Conservation (phyloP, 805 yeast species). For the Sporopachydermia quercuum region DNA sequence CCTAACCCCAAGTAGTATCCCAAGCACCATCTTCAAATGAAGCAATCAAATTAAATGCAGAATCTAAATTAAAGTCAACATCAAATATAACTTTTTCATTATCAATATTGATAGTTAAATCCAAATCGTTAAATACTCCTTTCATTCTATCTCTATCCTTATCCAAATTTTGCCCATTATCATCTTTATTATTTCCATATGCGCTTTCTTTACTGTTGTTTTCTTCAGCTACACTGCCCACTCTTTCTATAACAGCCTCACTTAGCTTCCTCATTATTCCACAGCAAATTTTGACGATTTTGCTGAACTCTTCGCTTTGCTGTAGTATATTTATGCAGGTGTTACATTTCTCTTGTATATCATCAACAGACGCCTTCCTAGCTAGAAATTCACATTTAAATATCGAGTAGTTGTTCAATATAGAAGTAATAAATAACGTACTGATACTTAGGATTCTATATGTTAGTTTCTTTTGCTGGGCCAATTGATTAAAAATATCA, state of each 20-base stretch:
- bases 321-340: background rate
- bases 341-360: background rate
- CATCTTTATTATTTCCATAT: background rate
- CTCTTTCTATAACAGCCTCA: background rate
- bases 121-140: background rate
- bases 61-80: constrained; percentile 1
- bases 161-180: background rate
- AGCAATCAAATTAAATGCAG: background rate
- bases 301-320: background rate
- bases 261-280: background rate
- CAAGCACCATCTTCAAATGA: background rate
- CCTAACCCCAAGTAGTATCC: background rate
- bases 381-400: background rate
- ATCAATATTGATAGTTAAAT: background rate
- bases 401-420: background rate
- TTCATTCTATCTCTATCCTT: too few relatives aligned
- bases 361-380: background rate
- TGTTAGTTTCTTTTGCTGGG: background rate
- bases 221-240: background rate
- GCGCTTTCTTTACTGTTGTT: too few relatives aligned
- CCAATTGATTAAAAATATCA: background rate
- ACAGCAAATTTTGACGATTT: background rate
- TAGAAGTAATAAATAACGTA: background rate
- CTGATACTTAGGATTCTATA: background rate
- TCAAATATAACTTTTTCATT: background rate